Conservation (phyloP, 148 eudicot species). For the Silene latifolia region DNA sequence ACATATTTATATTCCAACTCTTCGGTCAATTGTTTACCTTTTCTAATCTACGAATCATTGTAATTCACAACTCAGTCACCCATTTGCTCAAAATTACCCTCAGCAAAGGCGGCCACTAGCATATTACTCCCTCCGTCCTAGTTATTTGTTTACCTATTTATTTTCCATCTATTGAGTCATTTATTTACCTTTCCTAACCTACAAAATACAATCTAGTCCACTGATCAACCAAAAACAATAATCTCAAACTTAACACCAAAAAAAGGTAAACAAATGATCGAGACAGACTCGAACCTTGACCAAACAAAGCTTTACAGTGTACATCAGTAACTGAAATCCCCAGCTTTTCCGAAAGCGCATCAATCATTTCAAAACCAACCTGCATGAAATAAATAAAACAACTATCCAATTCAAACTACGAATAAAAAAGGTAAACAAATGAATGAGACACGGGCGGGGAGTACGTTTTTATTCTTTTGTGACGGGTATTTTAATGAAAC, state of each 20-base stretch:
- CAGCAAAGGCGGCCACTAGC: background rate
- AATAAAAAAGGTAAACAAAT: no score
- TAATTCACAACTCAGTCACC: no score
- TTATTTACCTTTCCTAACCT: background rate
- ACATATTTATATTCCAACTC: no score
- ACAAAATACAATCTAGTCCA: background rate
- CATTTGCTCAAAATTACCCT: background rate
- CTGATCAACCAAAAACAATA: background rate
- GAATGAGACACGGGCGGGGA: no score
- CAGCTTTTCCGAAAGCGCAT: constrained; percentile 58
- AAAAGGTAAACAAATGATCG: background rate
- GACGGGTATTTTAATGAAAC: no score
- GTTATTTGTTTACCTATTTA: background rate
- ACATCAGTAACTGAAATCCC: constrained; percentile 57
- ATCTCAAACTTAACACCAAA: background rate
- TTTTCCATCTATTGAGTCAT: background rate
- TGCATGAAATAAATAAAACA: background rate
- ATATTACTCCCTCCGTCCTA: background rate
- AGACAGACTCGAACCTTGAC: constrained; percentile 48
- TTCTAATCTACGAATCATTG: no score
- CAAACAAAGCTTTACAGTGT: constrained; percentile 84
- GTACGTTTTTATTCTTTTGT: no score
- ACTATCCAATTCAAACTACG: no score
- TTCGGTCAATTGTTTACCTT: no score
- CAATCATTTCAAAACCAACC: constrained; percentile 42